These are phyloP conservation scores for Ustilago tritici DNA, from an alignment of 1,284 basidiomycete species.

Conservation along the genomic window DNA sequence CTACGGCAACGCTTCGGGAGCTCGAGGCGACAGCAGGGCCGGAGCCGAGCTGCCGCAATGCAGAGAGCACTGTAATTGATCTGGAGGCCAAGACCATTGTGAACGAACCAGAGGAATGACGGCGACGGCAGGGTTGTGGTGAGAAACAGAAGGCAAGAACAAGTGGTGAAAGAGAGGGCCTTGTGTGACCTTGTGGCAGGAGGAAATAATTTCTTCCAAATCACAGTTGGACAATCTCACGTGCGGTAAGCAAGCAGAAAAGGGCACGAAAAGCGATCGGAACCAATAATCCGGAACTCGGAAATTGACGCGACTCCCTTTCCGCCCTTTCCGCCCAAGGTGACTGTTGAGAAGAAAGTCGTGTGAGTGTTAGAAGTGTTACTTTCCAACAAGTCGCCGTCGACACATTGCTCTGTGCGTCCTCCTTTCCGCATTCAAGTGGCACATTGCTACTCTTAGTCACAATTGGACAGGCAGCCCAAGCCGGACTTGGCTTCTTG, in stretches of 20 bases:
- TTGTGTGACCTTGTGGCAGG: background rate
- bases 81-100: conserved; percentile 38
- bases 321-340: background rate
- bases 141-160: background rate
- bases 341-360: conserved; percentile 1
- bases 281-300: conserved; percentile 1
- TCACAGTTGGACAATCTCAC: conserved; percentile 13
- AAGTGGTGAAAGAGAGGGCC: background rate
- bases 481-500: background rate
- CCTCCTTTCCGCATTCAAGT: background rate
- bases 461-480: conserved; percentile 4
- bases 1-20: conserved; percentile 31
- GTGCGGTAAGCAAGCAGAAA: conserved; percentile 23
- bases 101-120: background rate
- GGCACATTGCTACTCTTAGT: conserved; percentile 23
- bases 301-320: conserved; percentile 6
- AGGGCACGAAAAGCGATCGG: conserved; percentile 10
- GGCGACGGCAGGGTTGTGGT: conserved; percentile 3
- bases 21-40: conserved; percentile 42
- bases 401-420: conserved; percentile 12
- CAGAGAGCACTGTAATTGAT: conserved; percentile 16
- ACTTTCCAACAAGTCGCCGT: conserved; percentile 9
- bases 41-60: conserved; percentile 30
- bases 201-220: conserved; percentile 25
- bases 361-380: conserved; percentile 12